Conservation (phyloP, 164 flowering plant genomes). For the Warburgia ugandensis region DNA sequence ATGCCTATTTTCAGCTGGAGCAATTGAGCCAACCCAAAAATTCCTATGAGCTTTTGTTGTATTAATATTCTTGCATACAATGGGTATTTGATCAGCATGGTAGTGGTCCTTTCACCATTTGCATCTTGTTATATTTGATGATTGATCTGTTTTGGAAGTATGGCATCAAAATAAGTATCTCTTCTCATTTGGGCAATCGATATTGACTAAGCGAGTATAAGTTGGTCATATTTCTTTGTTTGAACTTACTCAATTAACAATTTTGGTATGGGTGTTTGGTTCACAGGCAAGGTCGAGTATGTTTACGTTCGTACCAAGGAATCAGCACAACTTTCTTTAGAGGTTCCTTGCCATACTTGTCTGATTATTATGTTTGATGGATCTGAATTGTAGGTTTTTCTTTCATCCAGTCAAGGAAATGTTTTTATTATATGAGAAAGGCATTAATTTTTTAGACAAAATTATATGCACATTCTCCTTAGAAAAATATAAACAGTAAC, state of each 20-base stretch:
- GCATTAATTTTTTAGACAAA: no score
- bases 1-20: neutral
- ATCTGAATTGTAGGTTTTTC: no score
- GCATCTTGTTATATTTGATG: no score
- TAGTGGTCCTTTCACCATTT: neutral
- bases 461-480: no score
- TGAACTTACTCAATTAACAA: neutral
- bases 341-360: constrained; percentile 40
- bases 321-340: constrained; percentile 56
- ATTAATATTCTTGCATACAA: no score
- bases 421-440: no score
- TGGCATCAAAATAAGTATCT: neutral
- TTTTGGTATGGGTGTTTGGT: neutral
- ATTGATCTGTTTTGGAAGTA: no score
- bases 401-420: no score
- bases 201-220: neutral
- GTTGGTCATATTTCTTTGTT: neutral
- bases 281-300: constrained; percentile 74
- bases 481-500: no score
- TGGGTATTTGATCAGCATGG: no score
- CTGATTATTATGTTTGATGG: no score
- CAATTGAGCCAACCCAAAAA: neutral
- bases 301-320: constrained; percentile 60
- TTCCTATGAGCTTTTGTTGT: no score
- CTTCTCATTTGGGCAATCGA: neutral